phyloP scores from a whole-genome alignment of 768 basidiomycete species.

The Mycena sanguinolenta region DNA sequence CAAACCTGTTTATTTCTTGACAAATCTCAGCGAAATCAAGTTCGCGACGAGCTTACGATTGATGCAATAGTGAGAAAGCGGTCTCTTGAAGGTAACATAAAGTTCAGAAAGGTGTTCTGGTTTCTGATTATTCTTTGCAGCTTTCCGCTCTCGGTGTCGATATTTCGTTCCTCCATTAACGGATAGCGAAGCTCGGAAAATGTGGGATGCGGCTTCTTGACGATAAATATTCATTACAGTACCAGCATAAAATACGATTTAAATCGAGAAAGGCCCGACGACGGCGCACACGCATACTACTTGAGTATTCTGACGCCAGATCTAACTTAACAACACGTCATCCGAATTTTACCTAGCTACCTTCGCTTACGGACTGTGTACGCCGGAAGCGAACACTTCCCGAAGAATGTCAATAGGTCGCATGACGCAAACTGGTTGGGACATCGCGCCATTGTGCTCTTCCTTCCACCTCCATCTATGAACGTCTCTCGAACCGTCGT shows the following conservation, averaged over 20 bases:
- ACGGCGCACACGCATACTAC: no score
- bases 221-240: neutral
- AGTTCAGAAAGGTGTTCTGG: neutral
- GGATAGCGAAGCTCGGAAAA: slow-evolving; percentile 67
- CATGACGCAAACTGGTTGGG: slow-evolving; percentile 17
- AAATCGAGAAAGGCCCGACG: no score
- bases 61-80: slow-evolving; percentile 80
- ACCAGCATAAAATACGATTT: neutral
- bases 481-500: neutral
- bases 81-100: slow-evolving; percentile 79
- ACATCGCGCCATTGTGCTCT: slow-evolving; percentile 8
- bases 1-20: neutral
- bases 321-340: no score
- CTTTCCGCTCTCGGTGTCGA: slow-evolving; percentile 83
- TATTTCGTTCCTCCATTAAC: slow-evolving; percentile 79
- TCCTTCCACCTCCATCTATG: slow-evolving; percentile 2
- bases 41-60: slow-evolving; percentile 80
- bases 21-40: slow-evolving; percentile 71
- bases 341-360: no score
- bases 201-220: slow-evolving; percentile 62
- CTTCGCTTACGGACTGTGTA: no score
- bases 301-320: no score
- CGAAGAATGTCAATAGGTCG: no score
- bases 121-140: slow-evolving; percentile 50
- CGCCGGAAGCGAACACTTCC: no score